phyloP scores from a whole-genome alignment of 2,329 filamentous ascomycete species.

The Talaromyces sp. region DNA sequence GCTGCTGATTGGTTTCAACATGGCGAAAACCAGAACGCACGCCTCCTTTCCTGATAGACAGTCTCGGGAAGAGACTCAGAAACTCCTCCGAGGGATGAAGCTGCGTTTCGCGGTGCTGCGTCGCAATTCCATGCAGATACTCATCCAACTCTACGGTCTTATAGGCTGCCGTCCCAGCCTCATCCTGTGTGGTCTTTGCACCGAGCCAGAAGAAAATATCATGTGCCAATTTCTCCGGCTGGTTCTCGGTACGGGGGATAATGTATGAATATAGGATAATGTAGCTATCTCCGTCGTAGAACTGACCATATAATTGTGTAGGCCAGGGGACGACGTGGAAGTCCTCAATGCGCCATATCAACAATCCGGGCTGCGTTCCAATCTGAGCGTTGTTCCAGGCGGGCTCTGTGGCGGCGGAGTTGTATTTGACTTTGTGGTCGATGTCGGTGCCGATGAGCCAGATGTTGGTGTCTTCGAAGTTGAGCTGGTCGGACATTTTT shows the following conservation, averaged over 20 bases:
- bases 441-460: conserved; percentile 61
- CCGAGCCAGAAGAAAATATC: conserved; percentile 71
- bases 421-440: conserved; percentile 66
- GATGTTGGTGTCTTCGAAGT: conserved; percentile 66
- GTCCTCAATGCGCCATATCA: conserved; percentile 64
- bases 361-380: conserved; percentile 53
- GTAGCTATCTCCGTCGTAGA: conserved; percentile 66
- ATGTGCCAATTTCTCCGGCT: conserved; percentile 49
- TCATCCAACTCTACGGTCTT: conserved; percentile 69
- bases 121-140: conserved; percentile 59
- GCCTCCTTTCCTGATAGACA: conserved; percentile 60
- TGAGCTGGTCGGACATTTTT: conserved; percentile 18
- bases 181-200: conserved; percentile 62
- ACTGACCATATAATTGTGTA: conserved; percentile 54
- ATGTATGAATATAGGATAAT: conserved; percentile 61
- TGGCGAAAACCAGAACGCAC: conserved; percentile 61
- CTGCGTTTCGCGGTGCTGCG: conserved; percentile 64
- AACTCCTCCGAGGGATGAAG: conserved; percentile 58
- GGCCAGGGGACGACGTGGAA: conserved; percentile 64
- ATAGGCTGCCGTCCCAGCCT: conserved; percentile 65
- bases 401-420: conserved; percentile 61
- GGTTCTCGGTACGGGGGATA: conserved; percentile 36
- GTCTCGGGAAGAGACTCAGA: conserved; percentile 56
- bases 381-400: conserved; percentile 62
- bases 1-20: conserved; percentile 48